Conservation (phyloP, 345 rosid genomes). For the Leavenworthia alabamica region DNA sequence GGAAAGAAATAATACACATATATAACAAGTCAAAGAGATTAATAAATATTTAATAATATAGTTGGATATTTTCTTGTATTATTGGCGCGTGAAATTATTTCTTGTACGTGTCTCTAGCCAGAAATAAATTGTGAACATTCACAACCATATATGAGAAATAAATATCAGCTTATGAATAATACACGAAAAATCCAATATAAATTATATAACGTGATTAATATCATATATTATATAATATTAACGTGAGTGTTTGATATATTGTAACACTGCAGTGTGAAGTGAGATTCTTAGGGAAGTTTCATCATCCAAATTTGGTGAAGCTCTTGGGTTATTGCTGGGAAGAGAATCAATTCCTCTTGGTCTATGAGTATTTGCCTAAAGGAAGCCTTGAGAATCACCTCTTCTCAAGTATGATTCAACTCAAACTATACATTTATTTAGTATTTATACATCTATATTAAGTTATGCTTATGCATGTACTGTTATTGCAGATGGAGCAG, state of each 20-base stretch:
- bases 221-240: too few species aligned
- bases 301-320: slow-evolving; percentile 76
- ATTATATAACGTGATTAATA: too few species aligned
- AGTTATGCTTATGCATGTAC: not conserved
- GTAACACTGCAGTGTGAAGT: slow-evolving; percentile 61
- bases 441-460: not conserved
- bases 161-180: not conserved
- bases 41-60: not conserved
- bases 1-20: not conserved
- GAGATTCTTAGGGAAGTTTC: slow-evolving; percentile 65
- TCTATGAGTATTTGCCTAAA: slow-evolving; percentile 64
- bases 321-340: slow-evolving; percentile 83
- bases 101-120: not conserved
- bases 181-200: not conserved
- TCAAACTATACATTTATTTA: not conserved
- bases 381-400: slow-evolving; percentile 82
- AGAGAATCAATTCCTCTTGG: slow-evolving; percentile 58
- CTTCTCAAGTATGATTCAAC: slow-evolving; percentile 45
- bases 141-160: not conserved
- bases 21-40: not conserved
- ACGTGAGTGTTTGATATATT: not conserved
- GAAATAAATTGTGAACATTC: not conserved
- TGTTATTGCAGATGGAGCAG: slow-evolving; percentile 40
- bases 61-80: not conserved
- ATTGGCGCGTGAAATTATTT: not conserved